Evolutionary conservation across 1,284 basidiomycete genomes (phyloP), one percentile per base, ranked within the genome.

Genomic region (Apiotrichum sp.): DNA sequence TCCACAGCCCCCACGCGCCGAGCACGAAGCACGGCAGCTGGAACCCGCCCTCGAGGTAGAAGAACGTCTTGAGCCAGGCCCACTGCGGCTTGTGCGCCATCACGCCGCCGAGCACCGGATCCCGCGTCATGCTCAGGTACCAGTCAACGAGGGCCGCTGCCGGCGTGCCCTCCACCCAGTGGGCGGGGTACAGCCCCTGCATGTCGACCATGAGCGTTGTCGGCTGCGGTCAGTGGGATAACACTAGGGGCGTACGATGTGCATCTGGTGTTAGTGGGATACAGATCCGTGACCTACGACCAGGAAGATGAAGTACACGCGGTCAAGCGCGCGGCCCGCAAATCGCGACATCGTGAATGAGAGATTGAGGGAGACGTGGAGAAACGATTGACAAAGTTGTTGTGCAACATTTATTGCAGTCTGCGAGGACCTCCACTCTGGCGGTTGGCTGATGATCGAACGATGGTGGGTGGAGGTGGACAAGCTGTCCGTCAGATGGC

Each of bases 11-110:
- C 14, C 77, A 77, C 41, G 84, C 78, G 11, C 87, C 87, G 10
- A 89, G 57, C 35, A 88, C 65, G 67, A 90, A 90, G 0, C 85
- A 80, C 0, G 89, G 88, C 0, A 90, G 71, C 70, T 91, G 89
- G 71, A 91, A 88, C 45, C 84, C 61, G 0, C 84, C 58, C 55
- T 73, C 66, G 39, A 72, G 57, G 8, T 49, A 59, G 29, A 74
- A 62, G 55, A 73, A 75, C 11, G 58, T 60, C 40, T 58, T 63
- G 47, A 75, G 59, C 74, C 74, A 77, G 7, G 51, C 62, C 64
- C 70, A 70, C 7, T 56, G 1, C 58, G 52, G 0, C 56, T 58
- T 5, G 47, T 56, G 14, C 8, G 8, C 36, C 36, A 62, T 43
- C n/a, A 66, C 67, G 3, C 69, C 70, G 7, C 53, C 47, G 14